phyloP scores from a whole-genome alignment of 495 filamentous ascomycete species.

The Lepidopterella palustris region DNA sequence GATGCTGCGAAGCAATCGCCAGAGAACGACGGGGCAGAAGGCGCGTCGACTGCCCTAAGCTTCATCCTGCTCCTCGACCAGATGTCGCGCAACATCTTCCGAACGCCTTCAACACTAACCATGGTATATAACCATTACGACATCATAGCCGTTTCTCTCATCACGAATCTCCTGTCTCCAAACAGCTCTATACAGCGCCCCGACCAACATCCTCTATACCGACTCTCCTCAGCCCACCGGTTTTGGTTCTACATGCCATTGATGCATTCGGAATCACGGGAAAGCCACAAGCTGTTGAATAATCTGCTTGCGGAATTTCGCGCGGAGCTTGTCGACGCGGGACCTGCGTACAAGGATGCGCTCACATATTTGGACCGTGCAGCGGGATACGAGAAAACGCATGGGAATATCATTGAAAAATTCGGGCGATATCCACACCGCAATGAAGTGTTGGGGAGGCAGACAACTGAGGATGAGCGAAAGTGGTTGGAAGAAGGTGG shows the following conservation, averaged over 20 bases:
- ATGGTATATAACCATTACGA: slow-evolving; percentile 45
- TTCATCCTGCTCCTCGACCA: slow-evolving; percentile 46
- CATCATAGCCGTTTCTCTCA: slow-evolving; percentile 33
- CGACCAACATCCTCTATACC: slow-evolving; percentile 21
- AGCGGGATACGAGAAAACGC: slow-evolving; percentile 25
- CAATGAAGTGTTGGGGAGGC: slow-evolving; percentile 35
- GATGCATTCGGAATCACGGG: slow-evolving; percentile 40
- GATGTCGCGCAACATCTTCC: slow-evolving; percentile 44
- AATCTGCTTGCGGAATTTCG: slow-evolving; percentile 22
- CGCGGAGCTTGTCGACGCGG: slow-evolving; percentile 21
- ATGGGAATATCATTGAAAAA: slow-evolving; percentile 31
- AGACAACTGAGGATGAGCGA: slow-evolving; percentile 33
- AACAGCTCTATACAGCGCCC: slow-evolving; percentile 9
- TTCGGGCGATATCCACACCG: slow-evolving; percentile 42
- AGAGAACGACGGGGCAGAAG: slow-evolving; percentile 10
- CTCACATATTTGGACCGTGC: not conserved
- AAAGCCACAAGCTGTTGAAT: slow-evolving; percentile 28
- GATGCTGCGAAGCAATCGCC: slow-evolving; percentile 12
- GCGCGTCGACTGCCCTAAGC: slow-evolving; percentile 32
- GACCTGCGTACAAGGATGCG: slow-evolving; percentile 6
- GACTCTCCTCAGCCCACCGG: slow-evolving; percentile 17
- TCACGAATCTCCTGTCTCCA: not conserved
- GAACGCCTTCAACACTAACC: slow-evolving; percentile 28
- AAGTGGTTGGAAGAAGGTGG: slow-evolving; percentile 32
- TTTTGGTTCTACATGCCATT: slow-evolving; percentile 44